Conservation (phyloP, 495 filamentous ascomycete species). For the Paragyromitra xinjiangensis region DNA sequence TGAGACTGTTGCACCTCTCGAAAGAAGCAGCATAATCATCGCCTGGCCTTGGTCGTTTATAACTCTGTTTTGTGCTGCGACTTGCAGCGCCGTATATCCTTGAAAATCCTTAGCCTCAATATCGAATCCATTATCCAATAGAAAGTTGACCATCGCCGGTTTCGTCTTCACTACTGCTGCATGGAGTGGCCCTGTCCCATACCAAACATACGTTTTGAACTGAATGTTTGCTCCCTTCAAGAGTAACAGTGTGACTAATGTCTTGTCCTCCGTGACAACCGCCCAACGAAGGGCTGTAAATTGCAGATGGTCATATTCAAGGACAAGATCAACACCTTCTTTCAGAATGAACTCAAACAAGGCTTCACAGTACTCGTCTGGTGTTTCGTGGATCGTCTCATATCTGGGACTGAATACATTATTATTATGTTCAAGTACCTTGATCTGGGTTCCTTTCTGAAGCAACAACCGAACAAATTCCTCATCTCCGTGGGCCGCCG, state of each 20-base stretch:
- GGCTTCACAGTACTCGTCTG: conserved; percentile 38
- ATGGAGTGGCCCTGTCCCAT: conserved; percentile 30
- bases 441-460: conserved; percentile 32
- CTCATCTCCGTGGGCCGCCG: conserved; percentile 17
- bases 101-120: conserved; percentile 29
- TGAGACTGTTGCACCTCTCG: conserved; percentile 12
- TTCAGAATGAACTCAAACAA: conserved; percentile 36
- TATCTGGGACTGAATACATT: conserved; percentile 19
- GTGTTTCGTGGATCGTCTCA: conserved; percentile 44
- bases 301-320: conserved; percentile 28
- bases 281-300: conserved; percentile 39
- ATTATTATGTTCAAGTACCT: conserved; percentile 33
- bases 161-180: conserved; percentile 18
- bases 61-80: conserved; percentile 10
- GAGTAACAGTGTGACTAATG: conserved; percentile 20
- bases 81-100: conserved; percentile 23
- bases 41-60: conserved; percentile 9
- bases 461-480: conserved; percentile 32
- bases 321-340: conserved; percentile 33
- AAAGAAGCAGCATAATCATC: conserved; percentile 31
- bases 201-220: conserved; percentile 24
- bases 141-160: conserved; percentile 20
- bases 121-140: conserved; percentile 35
- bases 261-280: conserved; percentile 36
- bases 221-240: conserved; percentile 17